Evolutionary conservation across 1,284 basidiomycete genomes (phyloP), one percentile per base, ranked within the genome.

Genomic region (Thecaphora thlaspeos): DNA sequence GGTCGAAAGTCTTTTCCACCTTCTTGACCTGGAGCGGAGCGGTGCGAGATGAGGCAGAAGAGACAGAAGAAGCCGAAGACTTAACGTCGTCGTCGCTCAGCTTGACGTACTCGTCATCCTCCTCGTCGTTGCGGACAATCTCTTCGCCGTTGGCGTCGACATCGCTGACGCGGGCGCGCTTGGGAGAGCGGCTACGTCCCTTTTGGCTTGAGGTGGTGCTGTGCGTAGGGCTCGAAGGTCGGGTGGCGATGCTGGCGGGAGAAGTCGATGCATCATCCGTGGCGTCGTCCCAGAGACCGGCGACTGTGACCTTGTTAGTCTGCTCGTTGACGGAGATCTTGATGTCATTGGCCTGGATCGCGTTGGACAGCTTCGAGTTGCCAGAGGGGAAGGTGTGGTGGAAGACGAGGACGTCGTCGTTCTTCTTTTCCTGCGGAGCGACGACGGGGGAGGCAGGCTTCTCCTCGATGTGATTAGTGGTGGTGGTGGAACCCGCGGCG

Each of bases 121-220:
- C 41, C 22, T 43, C 23, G 32, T 34, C 32, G 4, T 34, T 17
- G 32, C 11, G 5, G n/a, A 55, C 51, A 18, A 66, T 66, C 51
- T 66, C 62, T 36, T 66, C 46, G 40, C 62, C 62, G 52, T 66
- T 66, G 46, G 61, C 62, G 43, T 66, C 62, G 5, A 66, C 62
- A 32, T 66, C 62, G 8, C 58, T 61, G 28, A 66, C 62, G 14
- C 62, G 54, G 5, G 62, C 62, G 18, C 62, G 58, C 49, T 66
- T 66, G 46, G 62, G 58, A 21, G 62, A 66, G 41, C 55, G 58
- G n/a, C 56, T 60, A 37, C 58, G 51, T 15, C 58, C 58, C 22
- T 54, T 52, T 22, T 43, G 57, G 19, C 48, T 51, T 14, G 34
- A 45, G 51, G 53, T n/a, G n/a, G n/a, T 49, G 54, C 57, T 61